Conservation (phyloP, 1,284 basidiomycete genomes). For the Ustilago esculenta region DNA sequence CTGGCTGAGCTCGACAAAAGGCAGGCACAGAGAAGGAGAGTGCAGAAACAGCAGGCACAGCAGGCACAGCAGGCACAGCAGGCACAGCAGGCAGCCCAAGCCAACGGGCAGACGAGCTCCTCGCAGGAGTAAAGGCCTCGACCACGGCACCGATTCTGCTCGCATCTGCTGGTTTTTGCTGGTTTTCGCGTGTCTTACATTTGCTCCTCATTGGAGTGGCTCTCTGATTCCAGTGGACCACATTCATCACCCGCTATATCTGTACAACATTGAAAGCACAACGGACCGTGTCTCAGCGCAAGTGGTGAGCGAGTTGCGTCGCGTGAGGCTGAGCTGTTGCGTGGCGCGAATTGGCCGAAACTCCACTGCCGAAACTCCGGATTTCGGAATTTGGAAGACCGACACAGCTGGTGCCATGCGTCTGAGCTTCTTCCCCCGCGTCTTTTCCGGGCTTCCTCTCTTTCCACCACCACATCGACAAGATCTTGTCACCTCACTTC, state of each 20-base stretch:
- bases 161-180: too few species aligned
- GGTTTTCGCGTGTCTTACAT: background rate
- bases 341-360: slow-evolving; percentile 1
- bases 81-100: slow-evolving; percentile 18
- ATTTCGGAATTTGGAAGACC: slow-evolving; percentile 35
- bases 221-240: too few species aligned
- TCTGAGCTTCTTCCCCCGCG: slow-evolving; percentile 19
- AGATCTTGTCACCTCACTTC: background rate
- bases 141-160: too few species aligned
- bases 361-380: slow-evolving; percentile 5
- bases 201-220: too few species aligned
- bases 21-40: slow-evolving; percentile 8
- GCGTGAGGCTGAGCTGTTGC: background rate
- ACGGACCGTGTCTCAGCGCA: too few species aligned
- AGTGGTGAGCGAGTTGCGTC: background rate
- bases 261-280: slow-evolving; percentile 4
- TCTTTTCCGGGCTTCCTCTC: slow-evolving; percentile 8
- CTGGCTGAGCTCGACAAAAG: slow-evolving; percentile 22
- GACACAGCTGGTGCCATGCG: slow-evolving; percentile 4
- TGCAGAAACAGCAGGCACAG: slow-evolving; percentile 24
- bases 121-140: slow-evolving; percentile 16
- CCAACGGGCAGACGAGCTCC: slow-evolving; percentile 7
- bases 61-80: slow-evolving; percentile 18
- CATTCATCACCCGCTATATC: too few species aligned
- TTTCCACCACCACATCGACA: slow-evolving; percentile 1